Evolutionary conservation across 2,329 filamentous ascomycete species (phyloP), one percentile per base, ranked within the genome.

Genomic region (Ascomycota sp.): DNA sequence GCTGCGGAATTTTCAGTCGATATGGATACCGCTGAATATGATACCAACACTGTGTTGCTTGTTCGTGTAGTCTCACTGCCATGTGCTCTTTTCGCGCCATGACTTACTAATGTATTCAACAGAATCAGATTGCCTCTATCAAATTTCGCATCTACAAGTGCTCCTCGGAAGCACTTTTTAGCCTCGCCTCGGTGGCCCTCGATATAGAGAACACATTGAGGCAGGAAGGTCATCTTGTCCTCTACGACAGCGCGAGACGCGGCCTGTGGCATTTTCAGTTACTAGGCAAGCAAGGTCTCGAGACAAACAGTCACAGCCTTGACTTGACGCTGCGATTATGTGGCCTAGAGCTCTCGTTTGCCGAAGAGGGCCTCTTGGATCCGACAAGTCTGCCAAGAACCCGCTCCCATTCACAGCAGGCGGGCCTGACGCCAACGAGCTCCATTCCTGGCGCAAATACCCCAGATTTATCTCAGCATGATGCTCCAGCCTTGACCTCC

Each of bases 11-110:
- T 49, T 39, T 44, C 49, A 41, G 50, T 45, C 63, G 65, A 63
- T 45, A 72, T 72, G 67, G 67, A 72, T 51, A 61, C 62, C 49
- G 63, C 64, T 39, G 66, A 71, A 52, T 69, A 69, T 50, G 65
- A 69, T 44, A 72, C 67, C 45, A 72, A 72, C 52, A 59, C 58
- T 36, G 51, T 72, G 42, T 53, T 67, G 43, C 57, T 70, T 53
- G 67, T 71, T 40, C 43, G 63, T 54, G 13, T 12, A 31, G 24
- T 6, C 17, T 3, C 19, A 10, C 9, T 17, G 10, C n/a, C 8
- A 10, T 8, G 6, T 10, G 5, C 12, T 17, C 13, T 23, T 8
- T 8, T 19, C 5, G 9, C 8, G 2, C 7, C 4, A 23, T 25
- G 30, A n/a, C n/a, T n/a, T n/a, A n/a, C 35, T 40, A 34, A 47